These are phyloP conservation scores for Amaranthus palmeri DNA, from an alignment of 148 eudicot genomes.

Conservation along the genomic window DNA sequence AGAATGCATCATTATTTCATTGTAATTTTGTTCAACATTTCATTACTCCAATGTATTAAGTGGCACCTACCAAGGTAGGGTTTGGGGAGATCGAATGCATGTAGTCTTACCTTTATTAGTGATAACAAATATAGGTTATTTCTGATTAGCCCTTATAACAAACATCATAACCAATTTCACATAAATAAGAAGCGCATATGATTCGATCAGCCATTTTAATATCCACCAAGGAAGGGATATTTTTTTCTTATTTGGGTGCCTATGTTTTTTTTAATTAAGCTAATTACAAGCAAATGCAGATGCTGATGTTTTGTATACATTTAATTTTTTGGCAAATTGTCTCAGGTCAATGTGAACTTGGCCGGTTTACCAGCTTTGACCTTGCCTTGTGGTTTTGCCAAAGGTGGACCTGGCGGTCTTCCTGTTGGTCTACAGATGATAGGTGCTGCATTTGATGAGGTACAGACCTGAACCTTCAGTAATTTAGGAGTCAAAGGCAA, in stretches of 20 bases:
- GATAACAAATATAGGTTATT: too few species aligned
- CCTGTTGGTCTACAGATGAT: constrained; percentile 95
- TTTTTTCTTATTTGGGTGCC: background rate
- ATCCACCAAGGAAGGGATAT: too few species aligned
- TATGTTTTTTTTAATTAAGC: background rate
- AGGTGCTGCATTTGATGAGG: constrained; percentile 96
- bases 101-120: too few species aligned
- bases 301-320: background rate
- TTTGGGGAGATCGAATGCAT: too few species aligned
- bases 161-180: too few species aligned
- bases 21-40: too few species aligned
- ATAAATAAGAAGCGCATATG: too few species aligned
- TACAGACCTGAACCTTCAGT: constrained; percentile 8
- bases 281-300: constrained; percentile 2
- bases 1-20: too few species aligned
- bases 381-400: constrained; percentile 82
- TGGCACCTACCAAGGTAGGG: too few species aligned
- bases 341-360: constrained; percentile 93
- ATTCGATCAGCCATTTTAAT: too few species aligned
- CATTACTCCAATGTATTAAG: too few species aligned
- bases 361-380: constrained; percentile 97
- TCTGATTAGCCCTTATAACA: too few species aligned
- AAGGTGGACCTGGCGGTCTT: constrained; percentile 53
- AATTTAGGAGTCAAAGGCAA: background rate
- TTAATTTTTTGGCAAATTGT: constrained; percentile 6